Evolutionary conservation across 257 asterid species (phyloP), one percentile per base, ranked within the genome.

Genomic region (Pogostemon cablin): DNA sequence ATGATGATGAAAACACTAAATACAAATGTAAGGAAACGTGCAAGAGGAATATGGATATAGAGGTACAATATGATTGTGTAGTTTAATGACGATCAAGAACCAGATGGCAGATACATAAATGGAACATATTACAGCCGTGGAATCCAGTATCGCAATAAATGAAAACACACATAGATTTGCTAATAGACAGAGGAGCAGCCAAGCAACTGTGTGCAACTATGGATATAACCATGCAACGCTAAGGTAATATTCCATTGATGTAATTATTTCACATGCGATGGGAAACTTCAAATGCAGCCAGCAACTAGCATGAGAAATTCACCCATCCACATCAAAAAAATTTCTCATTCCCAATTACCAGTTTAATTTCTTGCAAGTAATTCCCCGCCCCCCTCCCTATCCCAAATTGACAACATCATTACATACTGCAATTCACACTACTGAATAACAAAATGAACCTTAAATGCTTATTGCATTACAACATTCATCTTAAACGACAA

Each of bases 121-220:
- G 8, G 25, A 40, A 20, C 50, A 34, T 34, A 2, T 1, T 2
- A 53, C 11, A 12, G 58, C 54, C 9, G 39, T 60, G 42, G n/a
- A 55, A 60, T 63, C 37, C 55, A 50, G 32, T 20, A n/a, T 39
- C 7, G 17, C 32, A 73, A 77, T 37, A 46, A 54, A 58, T 49
- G 35, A 49, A 42, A 5, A 54, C 67, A 70, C 40, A 39, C 35
- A 49, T 52, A 32, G 41, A 9, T 17, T 35, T 69, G 65, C 77
- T 60, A 43, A 46, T 65, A 43, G 11, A 59, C 17, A 68, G 55
- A 52, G 65, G 58, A 43, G 63, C 68, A 65, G 63, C 42, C 32
- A 52, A 50, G 59, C 35, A 34, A 12, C 38, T 41, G 42, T 67
- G 59, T 66, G n/a, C 6, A 47, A 25, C 15, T 47, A 41, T 11